Conservation (phyloP, 331 rosid species). For the Dryas integrifolia region DNA sequence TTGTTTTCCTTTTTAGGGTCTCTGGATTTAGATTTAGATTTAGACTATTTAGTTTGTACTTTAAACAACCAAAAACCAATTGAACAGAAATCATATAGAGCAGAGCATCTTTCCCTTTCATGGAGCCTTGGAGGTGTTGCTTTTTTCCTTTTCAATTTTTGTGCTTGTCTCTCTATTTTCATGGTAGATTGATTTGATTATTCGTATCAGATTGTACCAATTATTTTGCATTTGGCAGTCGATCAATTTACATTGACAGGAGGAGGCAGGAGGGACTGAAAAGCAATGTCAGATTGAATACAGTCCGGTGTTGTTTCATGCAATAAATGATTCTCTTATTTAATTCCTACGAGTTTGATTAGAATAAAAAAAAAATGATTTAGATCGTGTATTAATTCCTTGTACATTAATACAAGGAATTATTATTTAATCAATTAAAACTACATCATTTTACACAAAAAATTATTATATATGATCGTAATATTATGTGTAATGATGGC, state of each 20-base stretch:
- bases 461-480: too few species aligned
- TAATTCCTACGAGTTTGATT: neutral
- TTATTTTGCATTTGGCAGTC: conserved; percentile 20
- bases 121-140: neutral
- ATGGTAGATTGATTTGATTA: conserved; percentile 30
- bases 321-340: neutral
- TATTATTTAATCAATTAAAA: too few species aligned
- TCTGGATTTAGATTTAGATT: conserved; percentile 18
- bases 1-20: conserved; percentile 1
- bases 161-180: neutral
- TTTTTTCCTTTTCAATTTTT: neutral
- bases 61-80: conserved; percentile 30
- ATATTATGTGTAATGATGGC: too few species aligned
- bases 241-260: neutral
- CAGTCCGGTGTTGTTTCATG: neutral
- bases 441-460: too few species aligned
- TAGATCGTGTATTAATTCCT: too few species aligned
- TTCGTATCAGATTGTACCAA: conserved; percentile 24
- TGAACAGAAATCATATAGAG: conserved; percentile 25
- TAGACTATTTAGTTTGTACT: conserved; percentile 28
- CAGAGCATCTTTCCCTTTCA: conserved; percentile 44
- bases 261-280: neutral
- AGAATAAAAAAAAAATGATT: neutral
- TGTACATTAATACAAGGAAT: too few species aligned
- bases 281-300: conserved; percentile 19